phyloP scores from a whole-genome alignment of 2,329 filamentous ascomycete species.

The Alternaria gaisen region DNA sequence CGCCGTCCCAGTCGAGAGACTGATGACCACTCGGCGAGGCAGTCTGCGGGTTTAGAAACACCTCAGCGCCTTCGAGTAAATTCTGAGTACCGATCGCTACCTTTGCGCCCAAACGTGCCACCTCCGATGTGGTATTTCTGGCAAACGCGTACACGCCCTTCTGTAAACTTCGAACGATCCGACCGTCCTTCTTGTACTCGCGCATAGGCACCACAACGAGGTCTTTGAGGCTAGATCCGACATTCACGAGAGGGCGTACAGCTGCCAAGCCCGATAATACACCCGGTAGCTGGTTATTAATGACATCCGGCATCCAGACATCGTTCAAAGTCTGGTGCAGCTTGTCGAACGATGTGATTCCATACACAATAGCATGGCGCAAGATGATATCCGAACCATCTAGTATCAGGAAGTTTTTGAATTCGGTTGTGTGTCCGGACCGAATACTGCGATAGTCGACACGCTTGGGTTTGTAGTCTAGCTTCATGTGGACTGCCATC shows the following conservation, averaged over 20 bases:
- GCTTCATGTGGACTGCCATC: conserved; percentile 80
- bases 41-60: conserved; percentile 65
- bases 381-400: conserved; percentile 88
- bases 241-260: conserved; percentile 88
- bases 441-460: conserved; percentile 93
- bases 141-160: conserved; percentile 92
- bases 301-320: conserved; percentile 95
- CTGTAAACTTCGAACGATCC: conserved; percentile 87
- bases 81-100: conserved; percentile 94
- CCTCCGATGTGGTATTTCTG: conserved; percentile 89
- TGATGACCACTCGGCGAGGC: conserved; percentile 23
- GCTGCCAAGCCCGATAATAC: conserved; percentile 89
- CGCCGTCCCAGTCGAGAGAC: conserved; percentile 56
- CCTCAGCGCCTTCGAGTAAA: conserved; percentile 88
- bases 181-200: conserved; percentile 93
- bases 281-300: conserved; percentile 84
- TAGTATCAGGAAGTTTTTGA: conserved; percentile 97
- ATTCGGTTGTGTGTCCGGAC: conserved; percentile 93
- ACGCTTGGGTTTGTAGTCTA: conserved; percentile 98
- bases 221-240: conserved; percentile 85
- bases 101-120: conserved; percentile 95
- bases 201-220: conserved; percentile 88
- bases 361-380: conserved; percentile 90
- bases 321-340: conserved; percentile 91
- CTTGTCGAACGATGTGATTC: conserved; percentile 87